A percentile compares a stretch with the other conserved stretches of the same genome.
phyloP scores from a whole-genome alignment of 2,329 filamentous ascomycete genomes.

The Ophiocordyceps unilateralis region DNA sequence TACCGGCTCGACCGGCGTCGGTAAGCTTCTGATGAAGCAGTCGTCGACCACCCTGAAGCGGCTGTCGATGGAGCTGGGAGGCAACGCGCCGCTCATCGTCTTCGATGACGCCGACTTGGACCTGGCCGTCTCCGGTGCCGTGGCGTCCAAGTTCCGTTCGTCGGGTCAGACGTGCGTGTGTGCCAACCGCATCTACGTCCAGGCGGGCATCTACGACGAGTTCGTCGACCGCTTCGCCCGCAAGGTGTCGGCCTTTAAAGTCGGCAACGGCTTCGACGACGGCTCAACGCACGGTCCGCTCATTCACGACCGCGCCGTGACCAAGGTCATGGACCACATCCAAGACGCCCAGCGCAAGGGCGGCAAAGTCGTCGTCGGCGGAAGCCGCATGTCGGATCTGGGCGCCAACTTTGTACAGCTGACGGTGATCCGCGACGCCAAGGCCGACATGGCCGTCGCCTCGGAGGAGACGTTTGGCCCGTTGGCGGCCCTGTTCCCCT shows the following conservation, averaged over 20 bases:
- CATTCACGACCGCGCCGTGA: slow-evolving; percentile 68
- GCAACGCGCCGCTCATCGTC: slow-evolving; percentile 91
- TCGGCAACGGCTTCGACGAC: slow-evolving; percentile 56
- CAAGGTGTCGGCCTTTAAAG: slow-evolving; percentile 56
- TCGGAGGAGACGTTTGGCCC: slow-evolving; percentile 91
- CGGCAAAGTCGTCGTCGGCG: slow-evolving; percentile 57
- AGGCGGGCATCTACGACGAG: slow-evolving; percentile 58
- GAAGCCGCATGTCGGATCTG: slow-evolving; percentile 53
- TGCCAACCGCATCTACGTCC: slow-evolving; percentile 69
- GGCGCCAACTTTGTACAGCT: slow-evolving; percentile 80
- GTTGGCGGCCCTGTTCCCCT: slow-evolving; percentile 76
- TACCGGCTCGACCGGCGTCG: slow-evolving; percentile 60
- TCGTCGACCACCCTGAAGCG: slow-evolving; percentile 70
- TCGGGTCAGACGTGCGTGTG: slow-evolving; percentile 94
- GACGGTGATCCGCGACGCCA: slow-evolving; percentile 81
- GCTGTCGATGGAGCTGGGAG: slow-evolving; percentile 75
- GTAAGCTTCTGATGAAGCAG: slow-evolving; percentile 76
- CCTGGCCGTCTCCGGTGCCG: slow-evolving; percentile 62
- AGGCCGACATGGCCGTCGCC: slow-evolving; percentile 64
- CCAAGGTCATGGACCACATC: slow-evolving; percentile 67
- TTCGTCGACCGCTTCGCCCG: slow-evolving; percentile 54
- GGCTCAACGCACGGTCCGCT: slow-evolving; percentile 64
- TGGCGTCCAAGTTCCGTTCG: slow-evolving; percentile 80
- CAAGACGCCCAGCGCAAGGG: slow-evolving; percentile 64
- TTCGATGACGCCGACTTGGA: slow-evolving; percentile 92